Conservation (phyloP, 805 yeast species). For the Maudiozyma barnettii region DNA sequence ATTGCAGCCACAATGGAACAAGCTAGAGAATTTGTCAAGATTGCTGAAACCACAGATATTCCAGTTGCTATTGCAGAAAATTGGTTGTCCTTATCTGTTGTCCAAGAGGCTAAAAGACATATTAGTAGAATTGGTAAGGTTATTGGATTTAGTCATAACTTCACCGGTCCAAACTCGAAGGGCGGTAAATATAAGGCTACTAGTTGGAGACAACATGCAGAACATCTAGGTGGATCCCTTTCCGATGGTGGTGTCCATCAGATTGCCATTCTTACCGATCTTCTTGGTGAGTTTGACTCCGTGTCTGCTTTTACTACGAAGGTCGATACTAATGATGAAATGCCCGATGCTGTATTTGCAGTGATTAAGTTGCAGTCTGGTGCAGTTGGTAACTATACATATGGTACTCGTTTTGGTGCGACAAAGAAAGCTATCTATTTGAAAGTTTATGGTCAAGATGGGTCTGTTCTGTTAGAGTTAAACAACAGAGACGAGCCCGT, state of each 20-base stretch:
- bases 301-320: conserved; percentile 75
- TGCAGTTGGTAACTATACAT: conserved; percentile 71
- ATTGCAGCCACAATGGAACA: conserved; percentile 75
- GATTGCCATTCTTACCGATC: conserved; percentile 71
- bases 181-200: conserved; percentile 55
- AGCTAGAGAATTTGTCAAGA: conserved; percentile 65
- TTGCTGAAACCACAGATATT: conserved; percentile 49
- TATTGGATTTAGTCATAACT: conserved; percentile 58
- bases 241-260: conserved; percentile 97
- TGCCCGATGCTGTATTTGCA: conserved; percentile 69
- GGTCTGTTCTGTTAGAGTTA: conserved; percentile 60
- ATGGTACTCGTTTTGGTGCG: conserved; percentile 79
- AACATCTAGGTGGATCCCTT: conserved; percentile 84
- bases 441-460: conserved; percentile 67
- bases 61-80: conserved; percentile 76
- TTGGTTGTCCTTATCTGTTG: conserved; percentile 62
- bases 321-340: conserved; percentile 63
- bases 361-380: conserved; percentile 49
- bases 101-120: conserved; percentile 42
- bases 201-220: conserved; percentile 78
- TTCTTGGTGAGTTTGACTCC: conserved; percentile 63
- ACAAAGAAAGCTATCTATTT: conserved; percentile 56
- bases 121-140: conserved; percentile 60
- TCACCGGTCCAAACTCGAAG: conserved; percentile 61
- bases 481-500: conserved; percentile 32